These are phyloP conservation scores for Leccinum angustisporum DNA, from an alignment of 1,284 basidiomycete species.

Conservation along the genomic window DNA sequence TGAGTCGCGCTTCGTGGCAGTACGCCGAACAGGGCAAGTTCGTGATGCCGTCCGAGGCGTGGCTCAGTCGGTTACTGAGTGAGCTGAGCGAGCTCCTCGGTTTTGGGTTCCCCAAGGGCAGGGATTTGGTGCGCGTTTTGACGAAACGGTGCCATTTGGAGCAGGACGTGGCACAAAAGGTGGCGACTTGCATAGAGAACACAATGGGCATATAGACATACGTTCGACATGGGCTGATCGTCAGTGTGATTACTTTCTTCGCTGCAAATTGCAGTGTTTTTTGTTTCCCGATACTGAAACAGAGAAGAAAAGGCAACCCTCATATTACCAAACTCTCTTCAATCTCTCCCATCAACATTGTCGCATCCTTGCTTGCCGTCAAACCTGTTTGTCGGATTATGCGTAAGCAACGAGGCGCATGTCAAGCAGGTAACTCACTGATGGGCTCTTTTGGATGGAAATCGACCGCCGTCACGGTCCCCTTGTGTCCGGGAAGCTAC, in stretches of 20 bases:
- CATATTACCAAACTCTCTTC: slow-evolving; percentile 45
- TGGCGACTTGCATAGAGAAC: slow-evolving; percentile 24
- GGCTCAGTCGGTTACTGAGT: slow-evolving; percentile 22
- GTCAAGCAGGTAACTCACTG: slow-evolving; percentile 48
- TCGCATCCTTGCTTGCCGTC: slow-evolving; percentile 86
- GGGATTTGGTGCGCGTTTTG: slow-evolving; percentile 22
- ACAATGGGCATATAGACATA: slow-evolving; percentile 5
- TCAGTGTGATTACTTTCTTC: background rate
- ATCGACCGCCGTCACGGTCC: slow-evolving; percentile 87
- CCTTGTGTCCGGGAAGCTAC: slow-evolving; percentile 90
- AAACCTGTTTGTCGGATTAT: slow-evolving; percentile 50
- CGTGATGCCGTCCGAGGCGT: slow-evolving; percentile 21
- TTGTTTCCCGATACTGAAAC: background rate
- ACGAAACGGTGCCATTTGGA: slow-evolving; percentile 27
- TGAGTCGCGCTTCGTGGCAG: too few relatives aligned
- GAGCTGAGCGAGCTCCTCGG: slow-evolving; percentile 18
- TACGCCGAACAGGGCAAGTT: slow-evolving; percentile 28
- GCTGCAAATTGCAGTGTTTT: slow-evolving; percentile 1
- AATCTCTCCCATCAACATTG: slow-evolving; percentile 87
- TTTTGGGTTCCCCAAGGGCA: slow-evolving; percentile 18
- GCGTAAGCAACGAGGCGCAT: slow-evolving; percentile 5
- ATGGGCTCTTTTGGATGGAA: slow-evolving; percentile 94
- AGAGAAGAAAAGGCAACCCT: background rate
- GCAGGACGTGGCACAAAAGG: slow-evolving; percentile 23
- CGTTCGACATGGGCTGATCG: background rate